phyloP scores from a whole-genome alignment of 768 basidiomycete species.

The Gymnopilus dilepis region DNA sequence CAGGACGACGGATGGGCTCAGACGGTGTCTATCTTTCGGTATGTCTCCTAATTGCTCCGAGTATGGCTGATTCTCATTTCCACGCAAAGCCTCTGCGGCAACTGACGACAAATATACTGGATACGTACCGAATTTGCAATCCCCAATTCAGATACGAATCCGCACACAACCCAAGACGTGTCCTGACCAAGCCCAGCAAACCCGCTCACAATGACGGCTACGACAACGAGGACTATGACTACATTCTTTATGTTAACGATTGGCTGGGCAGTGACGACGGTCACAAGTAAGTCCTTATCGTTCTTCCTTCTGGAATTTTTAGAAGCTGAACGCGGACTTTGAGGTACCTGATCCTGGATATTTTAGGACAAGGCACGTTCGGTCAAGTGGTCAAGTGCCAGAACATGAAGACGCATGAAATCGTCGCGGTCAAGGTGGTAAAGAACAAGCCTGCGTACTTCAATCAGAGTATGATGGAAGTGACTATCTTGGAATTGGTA shows the following conservation, averaged over 20 bases:
- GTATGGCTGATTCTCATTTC: constrained; percentile 15
- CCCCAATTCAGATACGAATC: constrained; percentile 95
- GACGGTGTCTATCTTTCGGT: constrained; percentile 84
- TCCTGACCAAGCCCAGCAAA: constrained; percentile 97
- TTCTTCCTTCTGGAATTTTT: neutral
- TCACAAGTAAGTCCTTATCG: constrained; percentile 74
- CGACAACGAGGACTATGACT: constrained; percentile 99
- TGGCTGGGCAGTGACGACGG: constrained; percentile 94
- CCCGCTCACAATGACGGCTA: constrained; percentile 95
- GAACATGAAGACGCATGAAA: constrained; percentile 99
- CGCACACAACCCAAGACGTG: constrained; percentile 91
- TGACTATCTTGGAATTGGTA: constrained; percentile 95
- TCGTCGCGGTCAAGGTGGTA: constrained; percentile 98
- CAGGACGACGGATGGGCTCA: constrained; percentile 77
- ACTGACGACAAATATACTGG: constrained; percentile 85
- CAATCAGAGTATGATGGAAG: constrained; percentile 99
- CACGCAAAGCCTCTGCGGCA: constrained; percentile 57
- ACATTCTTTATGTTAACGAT: constrained; percentile 99
- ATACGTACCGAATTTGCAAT: constrained; percentile 95
- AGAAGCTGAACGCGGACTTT: constrained; percentile 12
- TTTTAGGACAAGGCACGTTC: constrained; percentile 98
- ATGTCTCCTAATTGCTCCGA: constrained; percentile 37
- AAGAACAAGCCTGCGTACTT: constrained; percentile 99
- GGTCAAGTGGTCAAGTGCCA: constrained; percentile 99
- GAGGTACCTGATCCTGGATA: constrained; percentile 96